Conservation (phyloP, 192 early-diverging fungal species). For the Coemansia interrupta region DNA sequence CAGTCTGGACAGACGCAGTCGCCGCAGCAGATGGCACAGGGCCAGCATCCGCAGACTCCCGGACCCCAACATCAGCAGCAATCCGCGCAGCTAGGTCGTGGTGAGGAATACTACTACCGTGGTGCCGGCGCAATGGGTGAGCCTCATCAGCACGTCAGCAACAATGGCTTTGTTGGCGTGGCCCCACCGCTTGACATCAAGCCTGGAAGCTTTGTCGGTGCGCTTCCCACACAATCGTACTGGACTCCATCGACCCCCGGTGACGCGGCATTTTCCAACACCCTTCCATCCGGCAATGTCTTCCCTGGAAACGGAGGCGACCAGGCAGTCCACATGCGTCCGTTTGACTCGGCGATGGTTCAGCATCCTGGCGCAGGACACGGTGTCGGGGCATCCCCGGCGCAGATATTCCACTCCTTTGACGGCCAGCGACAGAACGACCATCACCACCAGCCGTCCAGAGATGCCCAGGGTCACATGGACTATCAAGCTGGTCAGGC, state of each 20-base stretch:
- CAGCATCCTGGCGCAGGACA: slow-evolving; percentile 31
- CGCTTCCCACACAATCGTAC: slow-evolving; percentile 23
- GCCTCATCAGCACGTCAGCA: slow-evolving; percentile 22
- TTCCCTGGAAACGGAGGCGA: slow-evolving; percentile 32
- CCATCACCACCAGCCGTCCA: slow-evolving; percentile 16
- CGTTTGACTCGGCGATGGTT: slow-evolving; percentile 38
- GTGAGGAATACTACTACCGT: slow-evolving; percentile 40
- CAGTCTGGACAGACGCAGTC: slow-evolving; percentile 30
- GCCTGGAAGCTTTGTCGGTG: slow-evolving; percentile 28
- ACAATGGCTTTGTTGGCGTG: slow-evolving; percentile 40
- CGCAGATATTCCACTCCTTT: slow-evolving; percentile 41
- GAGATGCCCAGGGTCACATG: slow-evolving; percentile 13
- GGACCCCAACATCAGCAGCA: slow-evolving; percentile 25
- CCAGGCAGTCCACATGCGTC: slow-evolving; percentile 36
- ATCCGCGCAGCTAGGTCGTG: slow-evolving; percentile 15
- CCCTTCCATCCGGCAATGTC: slow-evolving; percentile 39
- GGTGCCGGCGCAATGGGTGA: slow-evolving; percentile 15
- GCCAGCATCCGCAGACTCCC: slow-evolving; percentile 20
- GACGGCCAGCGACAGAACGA: slow-evolving; percentile 32
- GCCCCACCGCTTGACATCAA: slow-evolving; percentile 49
- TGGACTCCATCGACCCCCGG: slow-evolving; percentile 50
- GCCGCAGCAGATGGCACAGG: slow-evolving; percentile 16
- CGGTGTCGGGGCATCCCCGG: slow-evolving; percentile 25
- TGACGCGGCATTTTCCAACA: slow-evolving; percentile 47
- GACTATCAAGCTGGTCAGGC: slow-evolving; percentile 21